Evolutionary conservation across 2,329 filamentous ascomycete genomes (phyloP).

Genomic region (Tolypocladium paradoxum): DNA sequence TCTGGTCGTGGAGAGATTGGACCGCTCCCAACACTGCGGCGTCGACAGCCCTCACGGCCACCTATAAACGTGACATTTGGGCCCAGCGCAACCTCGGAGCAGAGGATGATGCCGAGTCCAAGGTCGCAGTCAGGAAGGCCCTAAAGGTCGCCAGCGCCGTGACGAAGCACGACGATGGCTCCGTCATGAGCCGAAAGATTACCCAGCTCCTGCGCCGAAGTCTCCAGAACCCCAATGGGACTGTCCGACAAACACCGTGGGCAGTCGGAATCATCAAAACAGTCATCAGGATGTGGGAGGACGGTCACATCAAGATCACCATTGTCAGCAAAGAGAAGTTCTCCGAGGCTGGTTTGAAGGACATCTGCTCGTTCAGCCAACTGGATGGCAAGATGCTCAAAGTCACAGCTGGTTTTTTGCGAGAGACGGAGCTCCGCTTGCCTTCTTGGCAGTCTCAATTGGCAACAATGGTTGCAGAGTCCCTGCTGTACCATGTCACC

Average conservation of each 20-base stretch:
- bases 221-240: conserved; percentile 8
- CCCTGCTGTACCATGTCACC: conserved; percentile 23
- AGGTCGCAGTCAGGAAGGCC: not conserved
- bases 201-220: conserved; percentile 11
- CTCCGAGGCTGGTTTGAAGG: conserved; percentile 12
- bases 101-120: not conserved
- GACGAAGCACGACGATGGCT: conserved; percentile 4
- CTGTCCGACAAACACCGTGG: conserved; percentile 5
- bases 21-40: not conserved
- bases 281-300: conserved; percentile 13
- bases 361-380: conserved; percentile 15
- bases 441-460: conserved; percentile 15
- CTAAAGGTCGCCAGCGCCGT: conserved; percentile 1
- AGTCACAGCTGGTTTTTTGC: conserved; percentile 15
- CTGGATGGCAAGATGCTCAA: conserved; percentile 9
- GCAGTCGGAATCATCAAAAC: conserved; percentile 10
- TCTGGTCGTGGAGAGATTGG: conserved; percentile 19
- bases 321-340: conserved; percentile 15
- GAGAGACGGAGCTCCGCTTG: conserved; percentile 12
- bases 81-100: conserved; percentile 6
- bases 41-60: not conserved
- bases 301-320: conserved; percentile 10
- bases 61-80: conserved; percentile 2
- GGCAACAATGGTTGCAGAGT: conserved; percentile 15
- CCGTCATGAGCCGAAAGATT: conserved; percentile 8